These are phyloP conservation scores for Toxoplasma gondii DNA, from an alignment of 169 alveolate genomes.

Conservation along the genomic window DNA sequence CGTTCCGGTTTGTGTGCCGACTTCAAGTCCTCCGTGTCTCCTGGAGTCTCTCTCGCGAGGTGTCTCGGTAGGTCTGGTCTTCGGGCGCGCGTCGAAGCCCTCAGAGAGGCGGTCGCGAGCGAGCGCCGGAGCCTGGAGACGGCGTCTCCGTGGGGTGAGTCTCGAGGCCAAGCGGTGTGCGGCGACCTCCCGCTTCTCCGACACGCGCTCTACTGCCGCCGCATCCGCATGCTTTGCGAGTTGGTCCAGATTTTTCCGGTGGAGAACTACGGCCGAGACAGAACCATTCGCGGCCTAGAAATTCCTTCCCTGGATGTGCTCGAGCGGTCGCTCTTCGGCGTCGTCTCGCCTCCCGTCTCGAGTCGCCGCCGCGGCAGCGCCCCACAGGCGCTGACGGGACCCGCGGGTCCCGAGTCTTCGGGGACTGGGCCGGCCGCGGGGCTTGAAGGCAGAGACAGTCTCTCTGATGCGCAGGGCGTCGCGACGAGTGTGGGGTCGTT, in stretches of 20 bases:
- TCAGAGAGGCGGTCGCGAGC: not conserved
- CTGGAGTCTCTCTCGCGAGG: not conserved
- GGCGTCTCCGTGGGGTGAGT: not conserved
- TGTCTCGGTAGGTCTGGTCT: not conserved
- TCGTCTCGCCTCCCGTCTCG: not conserved
- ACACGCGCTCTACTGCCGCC: conserved; percentile 30
- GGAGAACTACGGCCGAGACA: conserved; percentile 19
- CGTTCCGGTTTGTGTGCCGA: not conserved
- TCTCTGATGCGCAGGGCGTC: not conserved
- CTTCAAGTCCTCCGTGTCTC: not conserved
- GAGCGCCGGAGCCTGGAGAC: not conserved
- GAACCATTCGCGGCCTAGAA: conserved; percentile 16
- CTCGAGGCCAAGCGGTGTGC: not conserved
- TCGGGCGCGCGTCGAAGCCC: not conserved
- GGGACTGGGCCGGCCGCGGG: not conserved
- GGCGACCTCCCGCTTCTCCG: not conserved
- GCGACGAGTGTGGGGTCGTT: not conserved
- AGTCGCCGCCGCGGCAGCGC: not conserved
- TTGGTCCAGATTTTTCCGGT: conserved; percentile 14
- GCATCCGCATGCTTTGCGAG: conserved; percentile 27
- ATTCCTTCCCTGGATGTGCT: conserved; percentile 30
- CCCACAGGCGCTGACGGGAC: not conserved
- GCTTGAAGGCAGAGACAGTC: not conserved
- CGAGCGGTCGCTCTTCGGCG: not conserved
- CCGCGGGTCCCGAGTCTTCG: not conserved